Evolutionary conservation across 2,329 filamentous ascomycete species (phyloP).

Genomic region (Alternaria hordeiaustralica): DNA sequence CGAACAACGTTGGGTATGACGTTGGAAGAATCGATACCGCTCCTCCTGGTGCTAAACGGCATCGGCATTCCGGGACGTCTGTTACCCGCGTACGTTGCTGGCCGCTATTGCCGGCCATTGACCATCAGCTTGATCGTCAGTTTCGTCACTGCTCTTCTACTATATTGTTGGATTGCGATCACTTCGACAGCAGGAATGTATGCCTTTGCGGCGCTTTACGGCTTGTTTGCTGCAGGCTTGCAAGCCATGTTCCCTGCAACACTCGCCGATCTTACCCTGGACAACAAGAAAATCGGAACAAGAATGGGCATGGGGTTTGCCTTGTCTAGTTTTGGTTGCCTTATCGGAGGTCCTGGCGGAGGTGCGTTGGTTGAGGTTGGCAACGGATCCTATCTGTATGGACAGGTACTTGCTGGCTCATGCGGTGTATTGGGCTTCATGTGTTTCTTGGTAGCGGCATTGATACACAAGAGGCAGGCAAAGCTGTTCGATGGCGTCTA

Average conservation of each 20-base stretch:
- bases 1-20: conserved; percentile 58
- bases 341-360: conserved; percentile 38
- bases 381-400: conserved; percentile 50
- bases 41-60: conserved; percentile 56
- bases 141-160: conserved; percentile 49
- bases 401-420: conserved; percentile 52
- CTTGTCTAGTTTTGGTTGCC: conserved; percentile 31
- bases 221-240: conserved; percentile 56
- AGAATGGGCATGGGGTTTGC: conserved; percentile 54
- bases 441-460: conserved; percentile 14
- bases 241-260: conserved; percentile 54
- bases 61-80: conserved; percentile 59
- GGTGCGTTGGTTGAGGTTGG: conserved; percentile 45
- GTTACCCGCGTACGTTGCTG: conserved; percentile 55
- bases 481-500: neutral
- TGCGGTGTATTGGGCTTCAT: conserved; percentile 19
- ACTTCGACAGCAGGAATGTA: conserved; percentile 48
- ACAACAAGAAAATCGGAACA: conserved; percentile 52
- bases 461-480: conserved; percentile 15
- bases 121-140: conserved; percentile 50
- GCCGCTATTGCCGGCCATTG: conserved; percentile 50
- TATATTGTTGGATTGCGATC: conserved; percentile 55
- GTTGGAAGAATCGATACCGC: conserved; percentile 43
- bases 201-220: conserved; percentile 55
- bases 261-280: conserved; percentile 52